Evolutionary conservation across 352 stramenopile genomes (phyloP).

Genomic region (Phytophthora tentaculata): DNA sequence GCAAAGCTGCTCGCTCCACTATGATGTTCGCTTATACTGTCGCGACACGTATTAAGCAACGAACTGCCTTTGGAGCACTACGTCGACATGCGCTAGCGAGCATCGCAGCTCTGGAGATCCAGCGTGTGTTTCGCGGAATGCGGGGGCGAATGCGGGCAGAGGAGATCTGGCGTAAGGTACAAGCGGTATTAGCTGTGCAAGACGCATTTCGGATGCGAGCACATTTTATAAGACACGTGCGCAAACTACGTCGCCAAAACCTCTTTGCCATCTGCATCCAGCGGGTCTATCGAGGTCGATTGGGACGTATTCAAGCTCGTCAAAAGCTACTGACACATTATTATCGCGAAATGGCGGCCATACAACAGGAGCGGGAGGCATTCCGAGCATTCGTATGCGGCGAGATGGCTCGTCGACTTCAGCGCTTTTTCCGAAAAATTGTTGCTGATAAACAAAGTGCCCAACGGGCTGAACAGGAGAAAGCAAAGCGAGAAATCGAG

Average conservation of each 20-base stretch:
- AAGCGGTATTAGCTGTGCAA: slow-evolving; percentile 64
- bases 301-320: slow-evolving; percentile 48
- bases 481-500: slow-evolving; percentile 37
- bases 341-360: slow-evolving; percentile 57
- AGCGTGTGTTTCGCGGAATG: slow-evolving; percentile 62
- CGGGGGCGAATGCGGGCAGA: slow-evolving; percentile 41
- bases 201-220: slow-evolving; percentile 70
- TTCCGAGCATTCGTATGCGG: slow-evolving; percentile 49
- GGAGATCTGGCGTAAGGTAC: slow-evolving; percentile 42
- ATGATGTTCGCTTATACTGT: slow-evolving; percentile 39
- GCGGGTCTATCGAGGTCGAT: slow-evolving; percentile 65
- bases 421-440: slow-evolving; percentile 48
- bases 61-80: slow-evolving; percentile 46
- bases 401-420: slow-evolving; percentile 53
- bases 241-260: slow-evolving; percentile 45
- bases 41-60: slow-evolving; percentile 42
- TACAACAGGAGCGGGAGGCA: slow-evolving; percentile 57
- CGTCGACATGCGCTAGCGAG: slow-evolving; percentile 49
- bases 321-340: slow-evolving; percentile 54
- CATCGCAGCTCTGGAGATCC: slow-evolving; percentile 69
- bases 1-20: slow-evolving; percentile 41
- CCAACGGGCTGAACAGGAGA: slow-evolving; percentile 35
- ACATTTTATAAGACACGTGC: slow-evolving; percentile 57
- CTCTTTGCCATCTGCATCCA: slow-evolving; percentile 65
- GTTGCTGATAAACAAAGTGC: slow-evolving; percentile 30